Evolutionary conservation across 108 stramenopile genomes (phyloP), one percentile per base, ranked within the genome.

Genomic region (Pseudonitzschia delicatissima): DNA sequence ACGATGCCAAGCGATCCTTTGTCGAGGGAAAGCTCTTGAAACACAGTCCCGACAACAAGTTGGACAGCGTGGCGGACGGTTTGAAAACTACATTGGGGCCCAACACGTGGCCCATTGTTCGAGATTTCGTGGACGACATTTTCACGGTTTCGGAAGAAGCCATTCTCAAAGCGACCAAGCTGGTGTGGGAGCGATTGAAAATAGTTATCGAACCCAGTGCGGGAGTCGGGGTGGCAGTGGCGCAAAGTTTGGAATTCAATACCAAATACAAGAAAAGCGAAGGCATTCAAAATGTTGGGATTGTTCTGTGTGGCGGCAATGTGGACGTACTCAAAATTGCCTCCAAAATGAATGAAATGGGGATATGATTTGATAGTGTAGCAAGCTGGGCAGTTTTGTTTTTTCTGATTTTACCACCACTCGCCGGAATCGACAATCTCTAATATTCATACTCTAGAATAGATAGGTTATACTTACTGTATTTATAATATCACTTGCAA

Each of bases 21-120:
- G 20, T 28, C 13, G 66, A 39, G 12, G 71, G 77, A 28, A 33
- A 47, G 9, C 37, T 63, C 18, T 23, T 77, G 47, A 50, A 58
- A 23, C 79, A 81, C 18, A 45, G 65, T 21, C 62, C 53, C 50
- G 80, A 81, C 61, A 74, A 79, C 4, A 74, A 69, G 2, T 76
- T 82, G 2, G 40, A 69, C 12, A 87, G 80, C 25, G 83, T 87
- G 25, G 86, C 86, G 4, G 86, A 87, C 52, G 86, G 86, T 17
- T 78, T 83, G 40, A 84, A 76, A 11, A 73, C 73, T 21, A 72
- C 78, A 61, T 59, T 87, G 27, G 86, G 86, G 1, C 42, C 75
- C n/a, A 71, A 81, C 53, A 82, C 81, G 0, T 87, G 78, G 73
- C 77, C 69, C 0, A 82, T 87, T 13, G 72, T 84, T 57, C 45